phyloP scores from a whole-genome alignment of 208 protist species.

The Acanthamoeba sp. region DNA sequence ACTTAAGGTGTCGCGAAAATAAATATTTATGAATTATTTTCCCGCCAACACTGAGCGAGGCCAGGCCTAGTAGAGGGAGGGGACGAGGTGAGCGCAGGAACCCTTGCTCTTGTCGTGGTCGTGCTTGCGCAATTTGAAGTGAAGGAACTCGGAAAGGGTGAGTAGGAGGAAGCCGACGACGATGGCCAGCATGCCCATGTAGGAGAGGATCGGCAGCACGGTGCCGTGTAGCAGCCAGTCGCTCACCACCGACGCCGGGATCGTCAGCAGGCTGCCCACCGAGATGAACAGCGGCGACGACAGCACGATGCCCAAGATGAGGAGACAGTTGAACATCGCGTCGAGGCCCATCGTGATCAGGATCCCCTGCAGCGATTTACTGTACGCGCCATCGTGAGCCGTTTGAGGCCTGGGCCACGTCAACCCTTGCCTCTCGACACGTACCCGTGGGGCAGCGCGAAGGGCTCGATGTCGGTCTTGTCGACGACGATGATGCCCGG shows the following conservation, averaged over 20 bases:
- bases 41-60: background rate
- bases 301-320: slow-evolving; percentile 61
- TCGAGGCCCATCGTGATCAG: slow-evolving; percentile 35
- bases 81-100: background rate
- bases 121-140: background rate
- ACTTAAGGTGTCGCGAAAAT: background rate
- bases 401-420: too few relatives aligned
- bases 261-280: slow-evolving; percentile 53
- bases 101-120: background rate
- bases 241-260: slow-evolving; percentile 21
- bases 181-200: slow-evolving; percentile 37
- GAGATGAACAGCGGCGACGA: slow-evolving; percentile 54
- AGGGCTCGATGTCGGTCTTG: slow-evolving; percentile 18
- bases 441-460: background rate
- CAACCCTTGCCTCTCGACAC: too few relatives aligned
- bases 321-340: background rate
- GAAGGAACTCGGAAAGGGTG: background rate
- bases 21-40: background rate
- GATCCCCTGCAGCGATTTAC: background rate
- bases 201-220: slow-evolving; percentile 4
- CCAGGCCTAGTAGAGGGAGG: background rate
- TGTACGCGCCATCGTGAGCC: background rate
- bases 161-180: slow-evolving; percentile 8
- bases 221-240: slow-evolving; percentile 14
- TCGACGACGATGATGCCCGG: slow-evolving; percentile 35